Percentiles rank a stretch among this genome's conserved stretches.
Conservation (phyloP, 23 red algal species). For the Agarophyton chilense region DNA sequence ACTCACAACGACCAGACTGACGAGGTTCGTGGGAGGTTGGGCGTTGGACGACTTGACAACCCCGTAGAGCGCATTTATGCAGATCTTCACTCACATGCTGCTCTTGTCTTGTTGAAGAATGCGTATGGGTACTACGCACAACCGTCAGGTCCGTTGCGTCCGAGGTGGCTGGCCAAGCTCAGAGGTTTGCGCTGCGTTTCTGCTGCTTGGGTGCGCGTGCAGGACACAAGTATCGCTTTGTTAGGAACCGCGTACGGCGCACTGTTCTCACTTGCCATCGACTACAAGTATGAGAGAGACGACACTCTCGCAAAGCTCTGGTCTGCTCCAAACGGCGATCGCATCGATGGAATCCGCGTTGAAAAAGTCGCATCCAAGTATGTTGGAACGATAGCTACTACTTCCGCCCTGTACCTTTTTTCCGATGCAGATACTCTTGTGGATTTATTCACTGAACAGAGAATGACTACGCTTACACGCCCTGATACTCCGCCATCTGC, state of each 20-base stretch:
- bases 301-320: constrained; percentile 43
- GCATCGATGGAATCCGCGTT: constrained; percentile 63
- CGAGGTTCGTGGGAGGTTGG: constrained; percentile 34
- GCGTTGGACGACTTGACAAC: constrained; percentile 44
- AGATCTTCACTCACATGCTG: constrained; percentile 44
- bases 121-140: constrained; percentile 51
- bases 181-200: constrained; percentile 44
- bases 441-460: constrained; percentile 16
- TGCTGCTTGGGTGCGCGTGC: constrained; percentile 52
- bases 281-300: constrained; percentile 55
- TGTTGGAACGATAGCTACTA: constrained; percentile 58
- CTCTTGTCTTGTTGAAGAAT: constrained; percentile 49
- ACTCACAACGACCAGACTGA: constrained; percentile 21
- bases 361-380: constrained; percentile 57
- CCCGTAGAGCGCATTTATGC: constrained; percentile 57
- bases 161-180: constrained; percentile 44
- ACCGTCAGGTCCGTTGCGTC: constrained; percentile 37
- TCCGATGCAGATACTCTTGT: constrained; percentile 40
- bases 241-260: constrained; percentile 61
- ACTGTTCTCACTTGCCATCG: constrained; percentile 49
- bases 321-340: constrained; percentile 56
- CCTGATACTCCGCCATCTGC: background rate
- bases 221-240: constrained; percentile 5
- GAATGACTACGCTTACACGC: constrained; percentile 34
- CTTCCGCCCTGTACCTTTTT: constrained; percentile 40